These are phyloP conservation scores for Myriosclerotinia duriaeana DNA, from an alignment of 2,329 filamentous ascomycete species.

Conservation along the genomic window DNA sequence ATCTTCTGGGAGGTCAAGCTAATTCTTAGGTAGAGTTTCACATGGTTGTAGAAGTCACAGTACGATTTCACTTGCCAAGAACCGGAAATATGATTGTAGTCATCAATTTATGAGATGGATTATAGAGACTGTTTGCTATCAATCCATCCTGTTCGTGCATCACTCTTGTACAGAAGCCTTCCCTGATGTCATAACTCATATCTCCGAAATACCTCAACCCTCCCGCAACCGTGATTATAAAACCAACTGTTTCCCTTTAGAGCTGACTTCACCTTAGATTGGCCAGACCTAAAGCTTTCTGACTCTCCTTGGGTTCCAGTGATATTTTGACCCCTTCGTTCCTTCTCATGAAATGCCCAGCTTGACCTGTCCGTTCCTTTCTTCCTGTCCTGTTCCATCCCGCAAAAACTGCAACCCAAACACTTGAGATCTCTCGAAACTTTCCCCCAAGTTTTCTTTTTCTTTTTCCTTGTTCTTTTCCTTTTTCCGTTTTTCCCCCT, in stretches of 20 bases:
- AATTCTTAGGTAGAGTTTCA: too few relatives aligned
- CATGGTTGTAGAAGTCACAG: background rate
- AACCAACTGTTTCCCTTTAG: background rate
- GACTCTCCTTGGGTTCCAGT: background rate
- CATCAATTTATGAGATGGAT: background rate
- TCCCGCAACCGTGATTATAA: too few relatives aligned
- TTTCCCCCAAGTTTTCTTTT: background rate
- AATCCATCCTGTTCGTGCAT: background rate
- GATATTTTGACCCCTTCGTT: background rate
- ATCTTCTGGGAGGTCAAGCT: background rate
- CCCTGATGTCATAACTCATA: background rate
- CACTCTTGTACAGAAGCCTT: background rate
- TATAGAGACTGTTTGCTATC: background rate
- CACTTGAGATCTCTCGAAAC: background rate
- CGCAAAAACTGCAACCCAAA: too few relatives aligned
- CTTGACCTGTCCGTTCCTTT: background rate
- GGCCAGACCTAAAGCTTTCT: constrained; percentile 11
- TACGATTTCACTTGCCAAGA: background rate
- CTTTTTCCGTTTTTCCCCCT: background rate
- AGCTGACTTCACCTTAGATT: background rate
- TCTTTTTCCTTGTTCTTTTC: background rate
- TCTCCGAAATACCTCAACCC: background rate
- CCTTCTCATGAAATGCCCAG: too few relatives aligned
- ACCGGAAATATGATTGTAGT: background rate
- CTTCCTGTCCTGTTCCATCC: background rate